These are phyloP conservation scores for Glycine soja DNA, from an alignment of 306 rosid species.

Conservation along the genomic window DNA sequence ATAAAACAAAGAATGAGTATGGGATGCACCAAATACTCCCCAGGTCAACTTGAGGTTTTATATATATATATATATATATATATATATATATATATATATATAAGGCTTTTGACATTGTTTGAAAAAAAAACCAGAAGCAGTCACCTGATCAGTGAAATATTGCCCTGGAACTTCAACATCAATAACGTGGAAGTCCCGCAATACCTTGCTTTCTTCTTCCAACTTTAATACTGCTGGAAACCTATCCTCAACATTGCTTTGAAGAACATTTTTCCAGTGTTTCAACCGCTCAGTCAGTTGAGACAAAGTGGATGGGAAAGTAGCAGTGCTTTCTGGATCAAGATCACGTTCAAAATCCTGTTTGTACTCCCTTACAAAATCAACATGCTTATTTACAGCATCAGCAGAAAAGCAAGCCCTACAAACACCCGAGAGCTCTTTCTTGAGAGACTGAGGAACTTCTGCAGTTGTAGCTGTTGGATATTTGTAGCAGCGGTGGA, in stretches of 20 bases:
- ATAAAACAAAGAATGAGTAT: constrained; percentile 41
- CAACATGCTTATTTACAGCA: constrained; percentile 97
- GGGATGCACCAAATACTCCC: constrained; percentile 28
- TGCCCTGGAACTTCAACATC: constrained; percentile 99
- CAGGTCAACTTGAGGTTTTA: background rate
- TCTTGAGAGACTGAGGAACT: constrained; percentile 99
- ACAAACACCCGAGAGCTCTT: constrained; percentile 99
- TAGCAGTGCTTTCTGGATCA: constrained; percentile 93
- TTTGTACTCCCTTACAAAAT: constrained; percentile 97
- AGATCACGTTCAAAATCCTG: constrained; percentile 98
- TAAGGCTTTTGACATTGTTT: background rate
- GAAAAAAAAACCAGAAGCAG: constrained; percentile 28
- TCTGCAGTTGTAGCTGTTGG: constrained; percentile 99
- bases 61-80: background rate
- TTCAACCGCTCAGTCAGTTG: constrained; percentile 91
- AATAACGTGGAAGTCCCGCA: constrained; percentile 97
- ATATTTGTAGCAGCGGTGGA: constrained; percentile 98
- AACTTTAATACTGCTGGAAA: constrained; percentile 95
- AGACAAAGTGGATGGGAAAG: constrained; percentile 94
- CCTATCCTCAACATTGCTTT: constrained; percentile 98
- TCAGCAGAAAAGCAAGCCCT: constrained; percentile 99
- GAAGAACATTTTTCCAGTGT: constrained; percentile 98
- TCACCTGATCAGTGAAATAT: constrained; percentile 94
- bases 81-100: background rate
- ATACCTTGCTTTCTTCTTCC: constrained; percentile 98